Percentiles rank a stretch among this genome's conserved stretches.
Evolutionary conservation across 176 grass and related monocot species (phyloP).

Genomic region (Cenchrus americanus): DNA sequence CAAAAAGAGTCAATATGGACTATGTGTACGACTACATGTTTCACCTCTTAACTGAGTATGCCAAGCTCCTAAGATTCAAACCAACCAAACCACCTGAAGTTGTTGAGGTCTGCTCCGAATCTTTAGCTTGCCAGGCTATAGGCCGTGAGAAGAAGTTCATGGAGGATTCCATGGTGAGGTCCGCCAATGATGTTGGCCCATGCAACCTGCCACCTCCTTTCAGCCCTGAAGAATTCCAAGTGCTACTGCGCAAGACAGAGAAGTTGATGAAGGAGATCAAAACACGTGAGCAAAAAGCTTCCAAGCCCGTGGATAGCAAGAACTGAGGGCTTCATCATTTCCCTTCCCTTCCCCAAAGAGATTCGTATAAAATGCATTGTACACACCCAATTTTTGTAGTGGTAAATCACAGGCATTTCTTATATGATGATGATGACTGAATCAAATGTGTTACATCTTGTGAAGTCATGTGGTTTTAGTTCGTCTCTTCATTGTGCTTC

Average conservation of each 20-base stretch:
- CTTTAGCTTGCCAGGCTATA: constrained; percentile 64
- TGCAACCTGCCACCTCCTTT: constrained; percentile 77
- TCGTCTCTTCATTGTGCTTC: neutral
- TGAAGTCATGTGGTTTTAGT: constrained; percentile 24
- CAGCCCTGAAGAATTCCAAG: constrained; percentile 48
- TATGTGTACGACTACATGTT: no score
- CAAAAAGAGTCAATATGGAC: no score
- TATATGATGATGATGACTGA: neutral
- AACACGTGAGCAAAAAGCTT: constrained; percentile 62
- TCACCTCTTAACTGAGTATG: no score
- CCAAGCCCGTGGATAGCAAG: constrained; percentile 40
- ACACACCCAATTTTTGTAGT: constrained; percentile 40
- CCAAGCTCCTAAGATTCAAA: constrained; percentile 89
- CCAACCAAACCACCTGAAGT: constrained; percentile 63
- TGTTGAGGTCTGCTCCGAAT: constrained; percentile 68
- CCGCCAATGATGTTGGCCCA: constrained; percentile 46
- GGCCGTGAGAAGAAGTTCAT: constrained; percentile 72
- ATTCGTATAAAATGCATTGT: constrained; percentile 35
- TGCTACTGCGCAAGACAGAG: constrained; percentile 43
- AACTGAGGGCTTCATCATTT: constrained; percentile 31
- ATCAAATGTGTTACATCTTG: constrained; percentile 22
- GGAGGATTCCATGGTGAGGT: constrained; percentile 73
- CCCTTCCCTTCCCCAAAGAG: neutral
- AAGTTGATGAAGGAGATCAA: constrained; percentile 65
- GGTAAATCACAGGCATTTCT: constrained; percentile 30